A percentile compares a stretch with the other conserved stretches of the same genome.
These are phyloP conservation scores for Paramecium octaurelia DNA, from an alignment of 73 alveolate species.

Conservation along the genomic window DNA sequence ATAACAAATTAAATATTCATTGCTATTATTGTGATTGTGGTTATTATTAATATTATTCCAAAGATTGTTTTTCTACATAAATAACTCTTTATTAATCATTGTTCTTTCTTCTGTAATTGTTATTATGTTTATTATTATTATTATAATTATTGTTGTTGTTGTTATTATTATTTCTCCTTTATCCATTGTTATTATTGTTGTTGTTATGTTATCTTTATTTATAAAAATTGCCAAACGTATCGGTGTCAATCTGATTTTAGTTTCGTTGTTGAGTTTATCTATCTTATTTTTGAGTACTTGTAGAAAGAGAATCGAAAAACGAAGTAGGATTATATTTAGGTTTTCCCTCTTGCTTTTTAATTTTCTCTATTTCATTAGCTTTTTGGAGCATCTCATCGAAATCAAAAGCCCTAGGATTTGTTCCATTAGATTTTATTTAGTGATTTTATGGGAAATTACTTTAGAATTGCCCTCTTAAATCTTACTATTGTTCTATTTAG, in stretches of 20 bases:
- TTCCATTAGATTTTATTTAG: neutral
- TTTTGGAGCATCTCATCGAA: conserved; percentile 11
- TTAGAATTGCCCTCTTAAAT: neutral
- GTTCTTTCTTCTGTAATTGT: neutral
- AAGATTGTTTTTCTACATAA: neutral
- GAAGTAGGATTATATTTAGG: conserved; percentile 44
- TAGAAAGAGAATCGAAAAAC: conserved; percentile 16
- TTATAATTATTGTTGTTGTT: neutral
- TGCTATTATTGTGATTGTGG: neutral
- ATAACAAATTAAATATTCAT: neutral
- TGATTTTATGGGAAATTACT: neutral
- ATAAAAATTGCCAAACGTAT: conserved; percentile 46
- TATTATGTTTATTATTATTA: neutral
- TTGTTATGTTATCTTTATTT: conserved; percentile 15
- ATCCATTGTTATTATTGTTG: neutral
- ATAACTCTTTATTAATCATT: neutral
- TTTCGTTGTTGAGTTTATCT: neutral
- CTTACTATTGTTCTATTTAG: neutral
- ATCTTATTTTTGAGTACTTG: conserved; percentile 24
- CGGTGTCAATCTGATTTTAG: conserved; percentile 18
- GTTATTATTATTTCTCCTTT: neutral
- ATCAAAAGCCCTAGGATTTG: conserved; percentile 28
- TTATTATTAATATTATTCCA: neutral
- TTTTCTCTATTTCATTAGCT: neutral
- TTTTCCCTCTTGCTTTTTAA: conserved; percentile 17